Evolutionary conservation across 1,284 basidiomycete genomes (phyloP).

Genomic region (Cutaneotrichosporon dermatis): DNA sequence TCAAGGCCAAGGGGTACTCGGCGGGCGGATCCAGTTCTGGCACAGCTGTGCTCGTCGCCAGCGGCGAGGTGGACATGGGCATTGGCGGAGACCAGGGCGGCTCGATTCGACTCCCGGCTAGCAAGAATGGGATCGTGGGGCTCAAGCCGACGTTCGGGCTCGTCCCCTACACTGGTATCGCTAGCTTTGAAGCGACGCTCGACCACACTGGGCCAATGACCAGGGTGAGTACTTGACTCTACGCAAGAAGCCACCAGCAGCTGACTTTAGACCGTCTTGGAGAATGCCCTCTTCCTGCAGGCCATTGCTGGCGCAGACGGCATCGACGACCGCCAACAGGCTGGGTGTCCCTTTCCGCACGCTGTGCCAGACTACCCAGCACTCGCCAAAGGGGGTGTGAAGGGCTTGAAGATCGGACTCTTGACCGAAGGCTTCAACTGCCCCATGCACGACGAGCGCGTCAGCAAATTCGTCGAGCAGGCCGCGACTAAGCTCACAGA

Average conservation of each 20-base stretch:
- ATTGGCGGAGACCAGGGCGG: slow-evolving; percentile 55
- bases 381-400: slow-evolving; percentile 27
- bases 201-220: slow-evolving; percentile 48
- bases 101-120: slow-evolving; percentile 52
- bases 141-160: slow-evolving; percentile 55
- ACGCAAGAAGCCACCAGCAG: too few species aligned
- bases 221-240: slow-evolving; percentile 10
- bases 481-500: slow-evolving; percentile 14
- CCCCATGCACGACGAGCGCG: slow-evolving; percentile 32
- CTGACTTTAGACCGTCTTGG: too few species aligned
- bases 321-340: slow-evolving; percentile 53
- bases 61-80: slow-evolving; percentile 52
- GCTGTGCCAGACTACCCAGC: slow-evolving; percentile 50
- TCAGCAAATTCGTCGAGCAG: slow-evolving; percentile 14
- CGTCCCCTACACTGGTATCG: slow-evolving; percentile 54
- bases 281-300: slow-evolving; percentile 51
- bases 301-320: slow-evolving; percentile 54
- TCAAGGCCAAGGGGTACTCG: slow-evolving; percentile 51
- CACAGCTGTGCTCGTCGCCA: slow-evolving; percentile 51
- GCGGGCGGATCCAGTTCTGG: slow-evolving; percentile 54
- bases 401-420: slow-evolving; percentile 50
- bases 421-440: slow-evolving; percentile 51
- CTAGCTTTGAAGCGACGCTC: slow-evolving; percentile 49
- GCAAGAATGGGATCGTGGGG: slow-evolving; percentile 54
- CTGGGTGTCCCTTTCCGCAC: slow-evolving; percentile 50